phyloP scores from a whole-genome alignment of 1,284 basidiomycete genomes.

The Heterobasidion occidentale region DNA sequence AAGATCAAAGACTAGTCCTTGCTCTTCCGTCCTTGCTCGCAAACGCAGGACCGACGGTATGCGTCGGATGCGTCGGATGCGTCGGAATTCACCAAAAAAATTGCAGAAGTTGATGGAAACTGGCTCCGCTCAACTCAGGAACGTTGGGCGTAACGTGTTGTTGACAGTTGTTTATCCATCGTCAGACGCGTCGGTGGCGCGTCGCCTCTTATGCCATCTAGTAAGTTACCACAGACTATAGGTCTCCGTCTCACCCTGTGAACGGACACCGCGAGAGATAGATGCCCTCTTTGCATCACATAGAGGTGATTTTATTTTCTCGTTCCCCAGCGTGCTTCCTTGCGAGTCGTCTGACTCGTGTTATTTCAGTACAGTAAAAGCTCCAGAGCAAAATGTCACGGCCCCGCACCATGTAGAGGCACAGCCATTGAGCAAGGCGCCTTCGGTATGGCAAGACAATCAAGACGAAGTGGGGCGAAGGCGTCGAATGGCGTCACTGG shows the following conservation, averaged over 20 bases:
- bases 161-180: neutral
- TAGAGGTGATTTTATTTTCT: neutral
- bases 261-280: neutral
- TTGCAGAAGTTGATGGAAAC: too few relatives aligned
- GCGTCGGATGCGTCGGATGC: too few relatives aligned
- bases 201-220: neutral
- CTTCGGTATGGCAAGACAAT: constrained; percentile 54
- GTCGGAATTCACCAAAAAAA: too few relatives aligned
- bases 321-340: too few relatives aligned
- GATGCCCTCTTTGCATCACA: neutral
- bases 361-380: constrained; percentile 59
- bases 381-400: constrained; percentile 58
- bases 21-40: too few relatives aligned
- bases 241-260: neutral
- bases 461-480: constrained; percentile 44
- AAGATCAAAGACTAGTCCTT: too few relatives aligned
- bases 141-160: too few relatives aligned
- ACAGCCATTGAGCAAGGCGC: constrained; percentile 42
- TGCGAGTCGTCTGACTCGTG: too few relatives aligned
- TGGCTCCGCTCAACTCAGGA: too few relatives aligned
- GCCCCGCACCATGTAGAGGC: constrained; percentile 50
- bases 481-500: constrained; percentile 71
- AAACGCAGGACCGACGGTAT: too few relatives aligned
- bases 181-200: neutral
- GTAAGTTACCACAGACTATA: neutral